Evolutionary conservation across 169 alveolate genomes (phyloP).

Genomic region (Babesia gibsoni): DNA sequence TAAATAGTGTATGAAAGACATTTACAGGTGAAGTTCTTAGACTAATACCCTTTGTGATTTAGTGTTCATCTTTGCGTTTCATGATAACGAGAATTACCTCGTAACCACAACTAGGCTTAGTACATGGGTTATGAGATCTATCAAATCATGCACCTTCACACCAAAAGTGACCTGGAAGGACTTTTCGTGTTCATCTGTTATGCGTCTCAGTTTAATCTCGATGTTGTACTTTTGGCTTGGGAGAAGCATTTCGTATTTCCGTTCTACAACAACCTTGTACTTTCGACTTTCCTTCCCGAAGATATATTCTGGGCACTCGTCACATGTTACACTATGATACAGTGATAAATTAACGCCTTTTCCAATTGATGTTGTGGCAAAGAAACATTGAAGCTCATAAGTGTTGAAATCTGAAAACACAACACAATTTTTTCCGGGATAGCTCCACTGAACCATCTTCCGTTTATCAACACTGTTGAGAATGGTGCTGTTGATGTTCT

Average conservation of each 20-base stretch:
- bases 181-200: background rate
- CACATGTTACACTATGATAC: slow-evolving; percentile 14
- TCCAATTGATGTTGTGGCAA: slow-evolving; percentile 13
- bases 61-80: too few relatives aligned
- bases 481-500: background rate
- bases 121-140: background rate
- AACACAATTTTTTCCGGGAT: slow-evolving; percentile 1
- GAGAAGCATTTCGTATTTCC: background rate
- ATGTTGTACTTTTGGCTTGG: background rate
- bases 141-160: background rate
- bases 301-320: background rate
- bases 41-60: too few relatives aligned
- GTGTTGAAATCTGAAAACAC: background rate
- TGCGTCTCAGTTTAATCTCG: background rate
- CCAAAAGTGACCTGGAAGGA: slow-evolving; percentile 9
- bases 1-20: too few relatives aligned
- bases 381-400: background rate
- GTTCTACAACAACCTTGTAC: slow-evolving; percentile 1
- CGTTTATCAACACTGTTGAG: background rate
- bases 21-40: too few relatives aligned
- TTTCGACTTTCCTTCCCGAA: slow-evolving; percentile 4
- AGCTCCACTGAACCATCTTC: background rate
- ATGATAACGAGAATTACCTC: too few relatives aligned
- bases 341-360: background rate
- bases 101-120: too few relatives aligned